A percentile compares a stretch with the other conserved stretches of the same genome.
Evolutionary conservation across 768 basidiomycete genomes (phyloP).

Genomic region (Piloderma croceum): DNA sequence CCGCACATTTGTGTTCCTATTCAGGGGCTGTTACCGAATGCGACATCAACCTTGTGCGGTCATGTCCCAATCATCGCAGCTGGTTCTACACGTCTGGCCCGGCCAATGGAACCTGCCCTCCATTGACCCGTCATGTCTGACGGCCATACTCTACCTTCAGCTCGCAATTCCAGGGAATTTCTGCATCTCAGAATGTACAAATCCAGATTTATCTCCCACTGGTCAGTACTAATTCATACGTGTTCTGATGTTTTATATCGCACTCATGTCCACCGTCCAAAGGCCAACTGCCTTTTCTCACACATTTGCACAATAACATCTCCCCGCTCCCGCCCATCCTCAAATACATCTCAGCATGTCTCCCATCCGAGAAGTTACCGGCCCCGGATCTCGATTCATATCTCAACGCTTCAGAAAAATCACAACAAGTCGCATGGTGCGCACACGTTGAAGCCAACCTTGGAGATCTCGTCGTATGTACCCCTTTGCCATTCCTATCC

Average conservation of each 20-base stretch:
- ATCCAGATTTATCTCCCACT: slow-evolving; percentile 68
- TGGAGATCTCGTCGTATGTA: slow-evolving; percentile 66
- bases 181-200: slow-evolving; percentile 51
- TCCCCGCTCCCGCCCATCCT: slow-evolving; percentile 56
- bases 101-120: slow-evolving; percentile 57
- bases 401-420: slow-evolving; percentile 41
- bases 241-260: not conserved
- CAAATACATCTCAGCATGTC: slow-evolving; percentile 52
- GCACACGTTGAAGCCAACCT: slow-evolving; percentile 62
- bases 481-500: slow-evolving; percentile 1
- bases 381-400: slow-evolving; percentile 43
- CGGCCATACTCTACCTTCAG: slow-evolving; percentile 65
- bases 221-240: slow-evolving; percentile 34
- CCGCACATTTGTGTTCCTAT: too few relatives aligned
- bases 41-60: too few relatives aligned
- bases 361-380: slow-evolving; percentile 23
- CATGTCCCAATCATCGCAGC: too few relatives aligned
- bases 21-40: too few relatives aligned
- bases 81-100: slow-evolving; percentile 69
- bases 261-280: not conserved
- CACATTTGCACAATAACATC: slow-evolving; percentile 47
- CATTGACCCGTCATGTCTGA: slow-evolving; percentile 59
- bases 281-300: slow-evolving; percentile 73
- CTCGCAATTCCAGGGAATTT: slow-evolving; percentile 65
- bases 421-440: slow-evolving; percentile 55